Base-by-base conservation (phyloP, 345 rosid genomes). In the Arabis hirsuta region DNA sequence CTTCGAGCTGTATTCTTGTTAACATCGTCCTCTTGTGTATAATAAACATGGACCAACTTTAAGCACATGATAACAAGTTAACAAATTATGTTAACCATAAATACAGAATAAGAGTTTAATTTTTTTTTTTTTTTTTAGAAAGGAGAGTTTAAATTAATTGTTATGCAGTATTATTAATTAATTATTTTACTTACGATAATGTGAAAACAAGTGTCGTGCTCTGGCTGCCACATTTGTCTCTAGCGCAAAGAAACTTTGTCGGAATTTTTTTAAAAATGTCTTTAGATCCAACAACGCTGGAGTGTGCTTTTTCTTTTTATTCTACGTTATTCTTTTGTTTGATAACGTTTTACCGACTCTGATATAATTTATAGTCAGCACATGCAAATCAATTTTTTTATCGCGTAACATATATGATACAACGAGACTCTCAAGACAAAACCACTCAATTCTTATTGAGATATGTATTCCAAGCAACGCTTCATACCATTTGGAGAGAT, bases 211-310 rank as follows among this genome's bases (percentile, higher is more conserved):
- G 65, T 45, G 34, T 54, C 69, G 65, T 54, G 51, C 70, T 36
- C 12, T 9, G 74, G 64, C 19, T 69, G 70, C 69, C 19, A 58
- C 39, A 58, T 66, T 68, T 51, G 73, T 58, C 31, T 66, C 5
- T 67, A 51, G 24, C 65, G 29, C 32, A 58, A 52, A 58, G 0
- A 59, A 32, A 52, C 2, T 1, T 7, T 67, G 24, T 59, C 55
- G 54, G 78, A 67, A 51, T 22, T 22, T 22, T 22, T 22, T 66
- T 50, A 41, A 63, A 67, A 6, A 42, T 43, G 69, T 61, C 64
- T 54, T 54, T 75, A 60, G 52, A 68, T 75, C 79, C 79, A 68
- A 47, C 64, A 54, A 69, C 70, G 54, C 38, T 45, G 74, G 79
- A 68, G 31, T 74, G 67, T 73, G 62, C 24, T 22, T 45, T 65